Conservation (phyloP, 495 filamentous ascomycete species). For the Cairneyella variabilis region DNA sequence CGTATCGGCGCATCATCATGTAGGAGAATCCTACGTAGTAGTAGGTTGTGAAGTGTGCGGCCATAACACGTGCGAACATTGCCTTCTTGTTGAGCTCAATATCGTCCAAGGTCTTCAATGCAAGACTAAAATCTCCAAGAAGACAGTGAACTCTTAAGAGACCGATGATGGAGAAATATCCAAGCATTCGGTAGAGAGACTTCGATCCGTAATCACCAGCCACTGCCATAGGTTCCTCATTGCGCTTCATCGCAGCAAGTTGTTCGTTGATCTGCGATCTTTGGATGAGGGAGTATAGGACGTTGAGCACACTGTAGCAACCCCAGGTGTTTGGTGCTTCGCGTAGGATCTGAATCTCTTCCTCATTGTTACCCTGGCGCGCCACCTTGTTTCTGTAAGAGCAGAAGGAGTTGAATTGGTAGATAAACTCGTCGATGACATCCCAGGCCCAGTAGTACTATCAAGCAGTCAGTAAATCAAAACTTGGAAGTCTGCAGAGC, state of each 20-base stretch:
- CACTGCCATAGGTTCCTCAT: constrained; percentile 78
- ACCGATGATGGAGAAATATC: constrained; percentile 98
- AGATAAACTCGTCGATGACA: constrained; percentile 99
- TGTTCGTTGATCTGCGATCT: constrained; percentile 97
- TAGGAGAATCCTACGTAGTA: constrained; percentile 99
- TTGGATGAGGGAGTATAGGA: constrained; percentile 98
- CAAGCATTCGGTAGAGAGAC: constrained; percentile 93
- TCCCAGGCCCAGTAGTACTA: constrained; percentile 99
- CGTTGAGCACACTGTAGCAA: constrained; percentile 98
- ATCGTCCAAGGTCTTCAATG: constrained; percentile 96
- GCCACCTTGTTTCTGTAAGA: constrained; percentile 90
- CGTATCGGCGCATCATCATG: constrained; percentile 99
- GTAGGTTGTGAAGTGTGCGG: constrained; percentile 98
- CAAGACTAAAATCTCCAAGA: constrained; percentile 95
- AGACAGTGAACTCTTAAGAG: constrained; percentile 94
- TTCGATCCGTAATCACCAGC: constrained; percentile 94
- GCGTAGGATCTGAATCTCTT: constrained; percentile 84
- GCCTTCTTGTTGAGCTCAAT: constrained; percentile 99
- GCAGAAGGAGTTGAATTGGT: constrained; percentile 99
- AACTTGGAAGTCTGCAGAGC: neutral
- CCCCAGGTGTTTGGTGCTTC: constrained; percentile 99
- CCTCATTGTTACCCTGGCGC: constrained; percentile 75
- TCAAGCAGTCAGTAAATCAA: constrained; percentile 5
- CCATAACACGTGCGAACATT: constrained; percentile 99
- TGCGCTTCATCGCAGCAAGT: constrained; percentile 87